phyloP scores from a whole-genome alignment of 2,329 filamentous ascomycete species.

The Fusarium heterosporum region DNA sequence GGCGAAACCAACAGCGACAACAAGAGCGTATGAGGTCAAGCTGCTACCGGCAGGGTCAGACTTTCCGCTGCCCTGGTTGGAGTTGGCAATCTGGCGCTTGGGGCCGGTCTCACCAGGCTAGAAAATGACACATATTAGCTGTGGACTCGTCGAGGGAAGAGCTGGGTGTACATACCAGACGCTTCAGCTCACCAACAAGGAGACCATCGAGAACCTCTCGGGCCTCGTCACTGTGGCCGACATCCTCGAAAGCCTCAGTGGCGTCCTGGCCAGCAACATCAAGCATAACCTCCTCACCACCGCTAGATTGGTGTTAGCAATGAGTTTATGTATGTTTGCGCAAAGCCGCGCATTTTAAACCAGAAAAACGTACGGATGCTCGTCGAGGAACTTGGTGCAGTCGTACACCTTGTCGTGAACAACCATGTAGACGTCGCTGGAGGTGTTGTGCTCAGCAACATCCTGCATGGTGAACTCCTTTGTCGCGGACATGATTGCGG shows the following conservation, averaged over 20 bases:
- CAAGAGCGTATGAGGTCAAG: constrained; percentile 82
- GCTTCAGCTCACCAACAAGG: constrained; percentile 81
- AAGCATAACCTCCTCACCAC: constrained; percentile 97
- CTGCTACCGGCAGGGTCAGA: constrained; percentile 69
- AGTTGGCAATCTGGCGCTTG: constrained; percentile 61
- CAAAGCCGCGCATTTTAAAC: background rate
- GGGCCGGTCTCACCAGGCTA: constrained; percentile 83
- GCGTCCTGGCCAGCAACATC: constrained; percentile 96
- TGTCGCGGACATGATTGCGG: constrained; percentile 50
- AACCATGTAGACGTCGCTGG: constrained; percentile 93
- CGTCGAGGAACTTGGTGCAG: constrained; percentile 87
- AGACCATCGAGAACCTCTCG: constrained; percentile 89
- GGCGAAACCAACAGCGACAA: constrained; percentile 79
- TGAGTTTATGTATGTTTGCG: constrained; percentile 1
- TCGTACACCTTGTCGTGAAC: constrained; percentile 99
- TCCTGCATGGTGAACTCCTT: constrained; percentile 79
- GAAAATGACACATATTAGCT: constrained; percentile 44
- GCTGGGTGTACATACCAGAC: constrained; percentile 68
- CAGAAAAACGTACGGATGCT: constrained; percentile 80
- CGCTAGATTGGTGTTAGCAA: constrained; percentile 64
- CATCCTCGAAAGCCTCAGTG: constrained; percentile 98
- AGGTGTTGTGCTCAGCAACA: constrained; percentile 86
- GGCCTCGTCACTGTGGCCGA: constrained; percentile 98
- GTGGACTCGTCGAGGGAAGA: background rate
- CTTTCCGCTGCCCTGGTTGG: constrained; percentile 62